Base-by-base conservation (phyloP, 805 yeast genomes). In the Pichia scutulata region DNA sequence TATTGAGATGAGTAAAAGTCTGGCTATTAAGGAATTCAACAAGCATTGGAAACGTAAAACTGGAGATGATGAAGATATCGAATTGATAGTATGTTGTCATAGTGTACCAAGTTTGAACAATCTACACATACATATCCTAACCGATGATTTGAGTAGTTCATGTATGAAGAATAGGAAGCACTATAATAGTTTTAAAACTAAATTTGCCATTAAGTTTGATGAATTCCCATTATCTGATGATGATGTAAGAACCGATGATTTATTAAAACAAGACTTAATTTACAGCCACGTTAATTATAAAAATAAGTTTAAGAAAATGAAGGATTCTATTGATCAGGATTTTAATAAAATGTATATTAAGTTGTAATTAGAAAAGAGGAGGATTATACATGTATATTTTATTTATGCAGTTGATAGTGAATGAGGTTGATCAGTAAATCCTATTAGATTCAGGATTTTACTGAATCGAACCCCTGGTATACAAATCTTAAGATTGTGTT, bases 41-140 rank as follows among this genome's bases (percentile, higher is more conserved):
- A 33, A 46, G 18, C 25, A 46, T 13, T 63, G 57, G 49, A 39
- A 46, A 24, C n/a, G 46, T 21, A 41, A 51, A 44, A 55, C 45
- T 24, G 56, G 43, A 2, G 51, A 33, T 10, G 46, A 39, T 72
- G 28, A 60, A 62, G 3, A 50, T 58, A 1, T 61, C 7, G 43
- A 63, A 30, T 68, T 84, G 9, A 67, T 69, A 52, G 75, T 74
- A 9, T 92, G 95, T 0, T 73, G 86, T 24, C 95, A 87, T 64
- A 65, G 85, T 5, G 74, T 74, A 2, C 95, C 95, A 3, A 82
- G 89, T 0, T 62, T 86, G 74, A 66, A 65, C 39, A 85, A 87
- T 61, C 58, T 86, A 43, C 95, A 87, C 59, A 68, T 87, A 19
- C 95, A 87, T 67, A 78, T 87, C 23, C 71, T 87, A 44, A 80